Conservation (phyloP, 164 flowering plant species). For the Chloranthus sessilifolius region DNA sequence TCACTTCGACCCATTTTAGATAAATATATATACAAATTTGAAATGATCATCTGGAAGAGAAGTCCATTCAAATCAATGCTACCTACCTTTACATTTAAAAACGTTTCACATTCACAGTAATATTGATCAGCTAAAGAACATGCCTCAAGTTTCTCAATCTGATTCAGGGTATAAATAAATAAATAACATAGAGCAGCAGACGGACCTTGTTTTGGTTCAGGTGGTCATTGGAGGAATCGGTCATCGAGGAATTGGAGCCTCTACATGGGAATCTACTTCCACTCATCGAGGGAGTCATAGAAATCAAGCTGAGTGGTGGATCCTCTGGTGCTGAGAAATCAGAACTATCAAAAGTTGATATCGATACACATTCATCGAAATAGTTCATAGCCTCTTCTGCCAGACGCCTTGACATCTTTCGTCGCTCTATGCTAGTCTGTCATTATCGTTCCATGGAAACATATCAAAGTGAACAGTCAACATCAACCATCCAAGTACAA, state of each 20-base stretch:
- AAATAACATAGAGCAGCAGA: no score
- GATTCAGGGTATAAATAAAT: no score
- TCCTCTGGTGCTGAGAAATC: conserved; percentile 84
- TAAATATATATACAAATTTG: no score
- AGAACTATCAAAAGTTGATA: conserved; percentile 86
- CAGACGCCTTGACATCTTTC: conserved; percentile 65
- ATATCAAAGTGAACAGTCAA: no score
- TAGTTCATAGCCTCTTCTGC: conserved; percentile 81
- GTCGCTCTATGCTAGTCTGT: conserved; percentile 75
- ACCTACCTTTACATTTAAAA: no score
- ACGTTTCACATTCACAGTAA: no score
- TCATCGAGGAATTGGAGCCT: conserved; percentile 23
- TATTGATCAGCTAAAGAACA: no score
- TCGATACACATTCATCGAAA: conserved; percentile 91
- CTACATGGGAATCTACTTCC: conserved; percentile 16
- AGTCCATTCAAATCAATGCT: no score
- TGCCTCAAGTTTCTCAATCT: no score
- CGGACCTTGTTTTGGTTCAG: conserved; percentile 37
- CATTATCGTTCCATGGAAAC: conserved; percentile 9
- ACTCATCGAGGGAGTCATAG: conserved; percentile 16
- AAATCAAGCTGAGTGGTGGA: conserved; percentile 26
- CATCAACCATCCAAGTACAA: no score
- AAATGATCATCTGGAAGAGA: no score
- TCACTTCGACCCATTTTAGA: no score
- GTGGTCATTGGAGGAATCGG: conserved; percentile 9